Evolutionary conservation across 805 yeast genomes (phyloP), one percentile per base, ranked within the genome.

Genomic region (Spathaspora sp.): DNA sequence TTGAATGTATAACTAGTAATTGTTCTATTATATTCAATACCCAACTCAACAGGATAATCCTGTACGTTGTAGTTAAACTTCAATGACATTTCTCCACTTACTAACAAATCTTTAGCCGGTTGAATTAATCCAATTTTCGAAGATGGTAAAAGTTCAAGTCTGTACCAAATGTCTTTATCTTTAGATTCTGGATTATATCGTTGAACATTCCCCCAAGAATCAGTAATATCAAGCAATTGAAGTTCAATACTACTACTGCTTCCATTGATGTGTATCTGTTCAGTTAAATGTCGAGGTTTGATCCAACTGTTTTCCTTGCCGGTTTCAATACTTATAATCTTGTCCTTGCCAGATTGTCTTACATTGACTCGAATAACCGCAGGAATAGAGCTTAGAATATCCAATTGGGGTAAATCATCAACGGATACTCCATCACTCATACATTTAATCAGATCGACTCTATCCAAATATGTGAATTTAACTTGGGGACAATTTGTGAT

Each of bases 401-500:
- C 72, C 31, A 93, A 75, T 19, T 73, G 62, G 0, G 79, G 79
- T n/a, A 73, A 61, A 56, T 83, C 88, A 3, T 65, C 48, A 1
- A 29, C 23, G 1, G 50, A 40, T 16, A 77, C 82, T 8, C 26
- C 26, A 23, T 49, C 46, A 2, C 65, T 60, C 4, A 83, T 69
- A 71, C 98, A 94, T 56, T 79, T 76, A 58, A 84, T 58, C 62
- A 29, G 53, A 55, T n/a, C 54, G 63, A 6, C 61, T 50, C 0
- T 23, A 23, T 64, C 61, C 0, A 77, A 72, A 23, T 72, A 67
- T 1, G 55, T 57, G 49, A 90, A 78, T 18, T 74, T 66, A 0
- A 89, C 96, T 2, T 70, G 72, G 1, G 99, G 99, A 65, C 99
- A 93, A 43, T 75, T 65, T 2, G 96, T 84, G 8, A 94, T 75